Evolutionary conservation across 164 flowering plant species (phyloP), one percentile per base, ranked within the genome.

Genomic region (Stephania japonica): DNA sequence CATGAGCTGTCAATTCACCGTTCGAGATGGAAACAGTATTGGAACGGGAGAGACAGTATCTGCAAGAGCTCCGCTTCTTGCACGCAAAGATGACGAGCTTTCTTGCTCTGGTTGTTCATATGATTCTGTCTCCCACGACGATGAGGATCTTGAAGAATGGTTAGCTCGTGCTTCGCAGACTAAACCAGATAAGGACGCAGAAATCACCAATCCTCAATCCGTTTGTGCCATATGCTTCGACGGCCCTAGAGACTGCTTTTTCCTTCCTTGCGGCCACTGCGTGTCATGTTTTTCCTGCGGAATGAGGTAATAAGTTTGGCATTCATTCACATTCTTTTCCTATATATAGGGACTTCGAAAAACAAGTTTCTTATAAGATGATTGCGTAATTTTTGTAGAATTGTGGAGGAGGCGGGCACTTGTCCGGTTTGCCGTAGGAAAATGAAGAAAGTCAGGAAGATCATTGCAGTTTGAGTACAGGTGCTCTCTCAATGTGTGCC

Each of bases 181-280:
- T 12, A 87, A 82, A 21, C 25, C 75, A 25, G 18, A 67, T 41
- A 81, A 75, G 71, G 92, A 89, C 44, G 86, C 84, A 67, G 90
- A 87, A 78, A 70, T 73, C 73, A 69, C 78, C 50, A 85, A 73
- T 65, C 78, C 80, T 7, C 84, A 85, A 6, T 88, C 90, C 43
- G 86, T 86, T 23, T 94, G 98, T 84, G 92, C 80, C n/a, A 87
- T 91, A 61, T 93, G 97, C 78, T 91, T 83, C 70, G 92, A 90
- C 84, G 88, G 91, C 78, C 91, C 91, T 7, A 88, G 92, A 73
- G 93, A 94, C 79, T 84, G 96, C 82, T 94, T 94, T 86, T 94
- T 94, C 82, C 89, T 94, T 77, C 96, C 97, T 12, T 94, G 98
- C 76, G 97, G 98, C 19, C 98, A 91, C 42, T 87, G 88, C 78